Conservation (phyloP, 2,329 filamentous ascomycete species). For the Colletotrichum paranaense region DNA sequence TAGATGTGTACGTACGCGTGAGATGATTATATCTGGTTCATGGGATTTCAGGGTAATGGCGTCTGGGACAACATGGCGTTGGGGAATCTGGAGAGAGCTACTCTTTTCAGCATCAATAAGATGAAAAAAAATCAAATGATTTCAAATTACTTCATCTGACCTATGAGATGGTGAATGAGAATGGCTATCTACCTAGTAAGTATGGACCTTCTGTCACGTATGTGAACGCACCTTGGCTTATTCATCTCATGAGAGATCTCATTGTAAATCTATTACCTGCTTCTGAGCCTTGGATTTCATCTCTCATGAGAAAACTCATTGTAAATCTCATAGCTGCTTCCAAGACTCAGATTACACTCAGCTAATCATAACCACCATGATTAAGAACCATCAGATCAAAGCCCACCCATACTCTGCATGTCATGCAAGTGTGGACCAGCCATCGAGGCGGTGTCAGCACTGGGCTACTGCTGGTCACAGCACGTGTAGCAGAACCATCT, state of each 20-base stretch:
- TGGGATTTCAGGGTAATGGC: neutral
- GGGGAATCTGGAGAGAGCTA: neutral
- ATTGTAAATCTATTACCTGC: neutral
- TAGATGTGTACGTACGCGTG: neutral
- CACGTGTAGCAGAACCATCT: constrained; percentile 10
- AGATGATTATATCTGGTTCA: neutral
- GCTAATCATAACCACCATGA: neutral
- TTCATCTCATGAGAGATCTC: neutral
- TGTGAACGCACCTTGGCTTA: neutral
- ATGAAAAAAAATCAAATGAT: neutral
- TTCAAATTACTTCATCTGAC: neutral
- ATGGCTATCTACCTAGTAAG: neutral
- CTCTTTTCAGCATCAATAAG: neutral
- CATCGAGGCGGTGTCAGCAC: neutral
- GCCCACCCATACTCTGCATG: neutral
- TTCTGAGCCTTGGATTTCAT: neutral
- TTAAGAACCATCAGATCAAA: neutral
- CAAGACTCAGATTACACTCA: neutral
- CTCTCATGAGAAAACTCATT: neutral
- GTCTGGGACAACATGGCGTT: neutral
- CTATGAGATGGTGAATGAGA: neutral
- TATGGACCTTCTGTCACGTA: neutral
- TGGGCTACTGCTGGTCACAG: neutral
- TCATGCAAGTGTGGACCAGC: neutral
- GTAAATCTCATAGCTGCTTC: neutral